Evolutionary conservation across 202 grass and related monocot species (phyloP), one percentile per base, ranked within the genome.

Genomic region (Carex sylvatica): DNA sequence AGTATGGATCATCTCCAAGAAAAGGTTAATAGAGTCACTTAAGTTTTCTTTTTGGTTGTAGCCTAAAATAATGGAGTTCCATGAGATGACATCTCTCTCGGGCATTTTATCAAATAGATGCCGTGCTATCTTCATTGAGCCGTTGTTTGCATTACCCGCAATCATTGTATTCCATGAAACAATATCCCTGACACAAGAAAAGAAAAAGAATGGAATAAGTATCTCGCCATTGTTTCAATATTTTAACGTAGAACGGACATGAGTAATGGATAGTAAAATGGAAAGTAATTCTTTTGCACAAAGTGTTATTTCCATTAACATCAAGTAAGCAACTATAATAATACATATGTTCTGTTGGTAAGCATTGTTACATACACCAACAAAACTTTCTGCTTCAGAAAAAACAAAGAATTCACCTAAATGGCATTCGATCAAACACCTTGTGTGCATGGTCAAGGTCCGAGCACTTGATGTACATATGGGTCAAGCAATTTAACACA

Each of bases 161-260:
- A 97, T 85, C 84, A 97, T 68, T 58, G 90, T 88, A 84, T 97
- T 97, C 91, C 91, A 94, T 20, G 90, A 94, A 69, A 94, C 80
- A 4, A 79, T 82, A 61, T 97, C 91, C 66, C 82, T 83, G 46
- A 74, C 9, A 56, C n/a, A 78, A 19, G 49, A 18, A 56, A 70
- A 18, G 35, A 70, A 72, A 49, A 49, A 12, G 10, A 24, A 3
- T 13, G 1, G 23, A 15, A 47, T 72, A 47, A 46, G 69, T 23
- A 24, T 72, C 49, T 72, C 14, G 3, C 65, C 23, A 49, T 23
- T 13, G 9, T 13, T 72, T 49, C 18, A 13, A 44, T 72, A 16
- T 72, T 13, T 14, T 24, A 72, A 72, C 19, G 0, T 72, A 44
- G 4, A 38, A 47, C 38, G 68, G 68, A 46, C 38, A 46, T 71